Conservation (phyloP, 106 monocot genomes). For the Platanthera guangdongensis region DNA sequence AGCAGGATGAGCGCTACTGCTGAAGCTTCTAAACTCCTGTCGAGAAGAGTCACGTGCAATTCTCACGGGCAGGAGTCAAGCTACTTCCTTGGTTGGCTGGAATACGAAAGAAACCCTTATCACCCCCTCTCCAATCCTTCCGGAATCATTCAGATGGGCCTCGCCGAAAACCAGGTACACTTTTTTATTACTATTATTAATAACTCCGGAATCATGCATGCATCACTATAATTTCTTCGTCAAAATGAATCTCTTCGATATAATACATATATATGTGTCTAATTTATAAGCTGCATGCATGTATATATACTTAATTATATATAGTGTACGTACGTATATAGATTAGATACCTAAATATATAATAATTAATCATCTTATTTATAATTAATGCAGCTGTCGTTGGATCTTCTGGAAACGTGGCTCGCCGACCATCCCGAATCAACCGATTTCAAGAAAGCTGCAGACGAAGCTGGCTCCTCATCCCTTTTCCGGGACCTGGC, state of each 20-base stretch:
- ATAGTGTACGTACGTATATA: too few relatives aligned
- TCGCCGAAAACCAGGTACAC: constrained; percentile 98
- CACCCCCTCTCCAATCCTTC: constrained; percentile 41
- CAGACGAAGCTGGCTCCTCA: background rate
- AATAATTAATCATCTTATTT: background rate
- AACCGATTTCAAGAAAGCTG: constrained; percentile 19
- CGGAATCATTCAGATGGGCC: constrained; percentile 95
- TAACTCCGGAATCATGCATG: too few relatives aligned
- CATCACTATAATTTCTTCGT: too few relatives aligned
- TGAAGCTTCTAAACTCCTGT: background rate
- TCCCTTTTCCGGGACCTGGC: constrained; percentile 71
- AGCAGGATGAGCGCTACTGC: background rate
- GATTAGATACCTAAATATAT: too few relatives aligned
- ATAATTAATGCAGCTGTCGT: constrained; percentile 53
- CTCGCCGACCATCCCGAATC: constrained; percentile 47
- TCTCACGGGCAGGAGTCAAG: constrained; percentile 74
- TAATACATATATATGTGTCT: too few relatives aligned
- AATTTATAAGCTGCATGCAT: too few relatives aligned
- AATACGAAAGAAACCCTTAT: constrained; percentile 73
- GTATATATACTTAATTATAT: too few relatives aligned
- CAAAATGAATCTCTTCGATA: too few relatives aligned
- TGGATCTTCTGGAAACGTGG: constrained; percentile 81
- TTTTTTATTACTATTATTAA: too few relatives aligned
- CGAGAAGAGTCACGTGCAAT: constrained; percentile 30
- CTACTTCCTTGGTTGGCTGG: constrained; percentile 83